Evolutionary conservation across 2,329 filamentous ascomycete species (phyloP).

Genomic region (Macrophomina tecta): DNA sequence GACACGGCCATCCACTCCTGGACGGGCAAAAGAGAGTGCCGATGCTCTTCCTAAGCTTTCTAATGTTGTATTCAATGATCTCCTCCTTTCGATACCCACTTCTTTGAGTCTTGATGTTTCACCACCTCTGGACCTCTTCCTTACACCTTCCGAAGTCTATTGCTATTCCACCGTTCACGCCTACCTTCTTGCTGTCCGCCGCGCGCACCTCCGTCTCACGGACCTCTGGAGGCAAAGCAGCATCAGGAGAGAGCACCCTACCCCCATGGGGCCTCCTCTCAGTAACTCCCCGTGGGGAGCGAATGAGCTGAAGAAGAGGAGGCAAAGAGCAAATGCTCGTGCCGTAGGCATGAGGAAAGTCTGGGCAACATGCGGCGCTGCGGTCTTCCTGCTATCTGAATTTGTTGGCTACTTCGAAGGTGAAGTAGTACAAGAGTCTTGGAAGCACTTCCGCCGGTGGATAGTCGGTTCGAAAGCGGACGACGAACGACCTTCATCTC

Average conservation of each 20-base stretch:
- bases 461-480: slow-evolving; percentile 51
- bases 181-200: slow-evolving; percentile 83
- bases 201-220: slow-evolving; percentile 83
- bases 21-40: slow-evolving; percentile 42
- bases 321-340: slow-evolving; percentile 68
- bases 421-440: slow-evolving; percentile 82
- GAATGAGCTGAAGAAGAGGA: slow-evolving; percentile 65
- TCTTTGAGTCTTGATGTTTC: slow-evolving; percentile 73
- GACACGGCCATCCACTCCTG: slow-evolving; percentile 48
- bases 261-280: slow-evolving; percentile 66
- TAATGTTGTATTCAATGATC: slow-evolving; percentile 71
- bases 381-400: slow-evolving; percentile 88
- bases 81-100: slow-evolving; percentile 80
- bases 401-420: slow-evolving; percentile 88
- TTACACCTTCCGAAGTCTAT: slow-evolving; percentile 75
- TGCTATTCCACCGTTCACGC: slow-evolving; percentile 85
- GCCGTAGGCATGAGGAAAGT: slow-evolving; percentile 75
- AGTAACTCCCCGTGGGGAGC: slow-evolving; percentile 67
- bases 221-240: slow-evolving; percentile 86
- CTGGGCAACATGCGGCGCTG: slow-evolving; percentile 88
- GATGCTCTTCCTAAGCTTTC: slow-evolving; percentile 48
- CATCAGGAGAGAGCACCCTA: slow-evolving; percentile 77
- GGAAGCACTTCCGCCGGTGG: slow-evolving; percentile 81
- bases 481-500: not conserved
- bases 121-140: slow-evolving; percentile 85